A percentile compares a stretch with the other conserved stretches of the same genome.
Evolutionary conservation across 768 basidiomycete species (phyloP).

Genomic region (Trametes sanguinea): DNA sequence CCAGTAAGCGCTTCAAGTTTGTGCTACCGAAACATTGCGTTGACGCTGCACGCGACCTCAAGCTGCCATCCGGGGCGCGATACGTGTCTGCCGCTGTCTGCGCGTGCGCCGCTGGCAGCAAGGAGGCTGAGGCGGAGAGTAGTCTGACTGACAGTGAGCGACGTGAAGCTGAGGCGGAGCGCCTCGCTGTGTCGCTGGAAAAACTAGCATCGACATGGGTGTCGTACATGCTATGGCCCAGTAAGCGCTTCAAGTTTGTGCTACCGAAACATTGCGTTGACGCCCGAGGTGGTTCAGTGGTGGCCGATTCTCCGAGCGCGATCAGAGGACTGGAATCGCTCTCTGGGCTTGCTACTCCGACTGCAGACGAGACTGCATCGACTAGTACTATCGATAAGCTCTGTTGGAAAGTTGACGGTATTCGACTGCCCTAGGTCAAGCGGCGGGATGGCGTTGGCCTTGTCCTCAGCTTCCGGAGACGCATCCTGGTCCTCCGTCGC

Average conservation of each 20-base stretch:
- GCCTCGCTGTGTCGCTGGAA: background rate
- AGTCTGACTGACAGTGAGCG: no score
- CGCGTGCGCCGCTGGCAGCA: no score
- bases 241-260: background rate
- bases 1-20: background rate
- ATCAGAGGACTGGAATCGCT: no score
- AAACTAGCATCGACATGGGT: background rate
- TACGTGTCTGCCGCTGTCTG: no score
- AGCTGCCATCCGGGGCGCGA: no score
- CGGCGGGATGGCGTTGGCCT: constrained; percentile 16
- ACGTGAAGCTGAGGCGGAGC: background rate
- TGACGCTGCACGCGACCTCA: constrained; percentile 45
- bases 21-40: constrained; percentile 44
- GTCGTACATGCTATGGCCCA: background rate
- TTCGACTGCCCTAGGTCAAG: background rate
- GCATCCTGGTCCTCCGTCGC: constrained; percentile 13
- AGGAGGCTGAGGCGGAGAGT: no score
- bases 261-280: background rate
- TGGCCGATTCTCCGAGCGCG: background rate
- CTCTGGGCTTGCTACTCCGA: no score
- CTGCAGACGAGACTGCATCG: no score
- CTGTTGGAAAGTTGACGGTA: no score
- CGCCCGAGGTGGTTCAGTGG: background rate
- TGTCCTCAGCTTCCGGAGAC: background rate
- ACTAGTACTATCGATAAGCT: no score